phyloP scores from a whole-genome alignment of 2,329 filamentous ascomycete species.

The Thermoascus crustaceus region DNA sequence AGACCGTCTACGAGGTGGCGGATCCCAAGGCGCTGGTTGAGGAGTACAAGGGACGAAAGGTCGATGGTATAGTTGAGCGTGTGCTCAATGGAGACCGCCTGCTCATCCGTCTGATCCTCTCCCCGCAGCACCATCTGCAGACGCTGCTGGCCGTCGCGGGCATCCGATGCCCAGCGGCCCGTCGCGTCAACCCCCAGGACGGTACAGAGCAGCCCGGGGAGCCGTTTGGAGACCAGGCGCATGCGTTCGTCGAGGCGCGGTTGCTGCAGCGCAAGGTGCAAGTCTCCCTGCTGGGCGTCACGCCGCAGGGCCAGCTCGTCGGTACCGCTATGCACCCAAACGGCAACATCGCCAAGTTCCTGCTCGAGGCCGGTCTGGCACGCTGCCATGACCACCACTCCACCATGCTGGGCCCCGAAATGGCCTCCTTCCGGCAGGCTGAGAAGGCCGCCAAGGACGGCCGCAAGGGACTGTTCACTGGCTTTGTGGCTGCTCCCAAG shows the following conservation, averaged over 20 bases:
- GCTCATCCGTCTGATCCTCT: slow-evolving; percentile 71
- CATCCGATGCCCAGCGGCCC: slow-evolving; percentile 81
- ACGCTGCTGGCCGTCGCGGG: slow-evolving; percentile 84
- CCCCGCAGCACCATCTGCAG: slow-evolving; percentile 77
- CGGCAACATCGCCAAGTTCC: slow-evolving; percentile 85
- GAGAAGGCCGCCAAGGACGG: slow-evolving; percentile 76
- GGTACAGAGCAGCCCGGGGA: slow-evolving; percentile 77
- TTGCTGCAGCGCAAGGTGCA: slow-evolving; percentile 79
- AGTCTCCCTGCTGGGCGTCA: slow-evolving; percentile 75
- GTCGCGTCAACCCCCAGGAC: slow-evolving; percentile 70
- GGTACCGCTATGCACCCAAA: slow-evolving; percentile 78
- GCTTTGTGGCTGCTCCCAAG: slow-evolving; percentile 64
- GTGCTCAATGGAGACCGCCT: slow-evolving; percentile 87
- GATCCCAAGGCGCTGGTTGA: slow-evolving; percentile 69
- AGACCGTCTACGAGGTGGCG: slow-evolving; percentile 72
- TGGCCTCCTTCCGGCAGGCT: slow-evolving; percentile 75
- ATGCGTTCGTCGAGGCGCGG: slow-evolving; percentile 75
- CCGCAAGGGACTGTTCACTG: slow-evolving; percentile 72
- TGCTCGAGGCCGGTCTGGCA: slow-evolving; percentile 82
- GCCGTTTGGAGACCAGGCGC: slow-evolving; percentile 81
- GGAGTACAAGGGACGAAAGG: slow-evolving; percentile 72
- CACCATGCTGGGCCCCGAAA: slow-evolving; percentile 78
- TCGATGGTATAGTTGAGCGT: slow-evolving; percentile 82
- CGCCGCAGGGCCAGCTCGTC: slow-evolving; percentile 85
- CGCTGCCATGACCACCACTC: slow-evolving; percentile 95